Conservation (phyloP, 352 stramenopile species). For the Sclerospora graminicola region DNA sequence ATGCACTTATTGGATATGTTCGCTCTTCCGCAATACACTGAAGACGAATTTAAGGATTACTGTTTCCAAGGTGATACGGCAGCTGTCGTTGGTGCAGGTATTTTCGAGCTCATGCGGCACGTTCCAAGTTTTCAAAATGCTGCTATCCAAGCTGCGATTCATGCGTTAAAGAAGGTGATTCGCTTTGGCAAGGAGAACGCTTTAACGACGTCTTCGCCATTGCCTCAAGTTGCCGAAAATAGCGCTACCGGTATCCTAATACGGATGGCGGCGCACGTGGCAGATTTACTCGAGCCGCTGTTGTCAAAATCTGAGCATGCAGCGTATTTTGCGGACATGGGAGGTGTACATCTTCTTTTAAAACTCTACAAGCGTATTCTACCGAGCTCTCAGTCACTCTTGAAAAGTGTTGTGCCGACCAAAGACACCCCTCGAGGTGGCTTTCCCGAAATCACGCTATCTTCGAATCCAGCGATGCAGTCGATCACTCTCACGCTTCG, state of each 20-base stretch:
- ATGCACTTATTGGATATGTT: constrained; percentile 89
- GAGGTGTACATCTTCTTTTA: constrained; percentile 85
- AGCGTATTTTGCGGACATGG: constrained; percentile 83
- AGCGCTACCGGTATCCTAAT: constrained; percentile 33
- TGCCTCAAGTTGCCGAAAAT: constrained; percentile 8
- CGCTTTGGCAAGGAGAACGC: constrained; percentile 60
- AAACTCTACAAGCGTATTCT: constrained; percentile 86
- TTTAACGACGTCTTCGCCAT: constrained; percentile 1
- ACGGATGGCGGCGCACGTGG: constrained; percentile 71
- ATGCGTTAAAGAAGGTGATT: constrained; percentile 87
- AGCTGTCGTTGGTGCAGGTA: constrained; percentile 86
- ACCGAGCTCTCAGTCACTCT: constrained; percentile 67
- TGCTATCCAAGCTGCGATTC: constrained; percentile 81
- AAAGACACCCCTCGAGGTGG: constrained; percentile 4
- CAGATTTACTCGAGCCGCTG: constrained; percentile 91
- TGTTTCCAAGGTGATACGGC: constrained; percentile 91
- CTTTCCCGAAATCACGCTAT: constrained; percentile 16
- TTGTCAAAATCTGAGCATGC: constrained; percentile 91
- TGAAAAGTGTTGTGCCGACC: constrained; percentile 41
- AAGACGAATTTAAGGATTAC: constrained; percentile 61
- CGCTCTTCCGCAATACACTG: constrained; percentile 81
- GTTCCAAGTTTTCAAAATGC: constrained; percentile 80
- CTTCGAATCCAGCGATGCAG: constrained; percentile 85
- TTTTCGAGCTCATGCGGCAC: constrained; percentile 96
- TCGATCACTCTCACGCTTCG: constrained; percentile 84